Conservation (phyloP, 2,329 filamentous ascomycete species). For the Exutisphaerella laricina region DNA sequence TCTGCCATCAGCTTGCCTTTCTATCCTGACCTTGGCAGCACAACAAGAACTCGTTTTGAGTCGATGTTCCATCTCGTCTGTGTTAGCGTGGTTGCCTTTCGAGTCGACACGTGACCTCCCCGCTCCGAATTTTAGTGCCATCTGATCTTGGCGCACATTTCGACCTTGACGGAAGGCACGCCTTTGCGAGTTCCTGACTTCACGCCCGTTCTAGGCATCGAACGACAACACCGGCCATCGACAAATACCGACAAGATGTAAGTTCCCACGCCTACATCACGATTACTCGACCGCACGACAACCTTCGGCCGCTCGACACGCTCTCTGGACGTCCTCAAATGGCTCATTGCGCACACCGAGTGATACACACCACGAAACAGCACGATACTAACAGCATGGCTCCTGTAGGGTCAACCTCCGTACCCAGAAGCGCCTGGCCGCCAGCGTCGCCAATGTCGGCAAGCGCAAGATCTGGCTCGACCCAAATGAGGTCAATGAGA, state of each 20-base stretch:
- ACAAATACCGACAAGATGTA: slow-evolving; percentile 11
- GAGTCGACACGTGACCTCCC: no score
- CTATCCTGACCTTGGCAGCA: no score
- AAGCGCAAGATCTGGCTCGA: slow-evolving; percentile 99
- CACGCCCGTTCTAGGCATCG: neutral
- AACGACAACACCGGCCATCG: slow-evolving; percentile 9
- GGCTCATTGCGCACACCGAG: neutral
- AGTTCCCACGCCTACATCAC: slow-evolving; percentile 1
- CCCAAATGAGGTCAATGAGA: slow-evolving; percentile 98
- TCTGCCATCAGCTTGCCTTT: no score
- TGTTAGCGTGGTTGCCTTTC: no score
- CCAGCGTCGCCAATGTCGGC: slow-evolving; percentile 96
- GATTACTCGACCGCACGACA: neutral
- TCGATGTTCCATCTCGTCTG: no score
- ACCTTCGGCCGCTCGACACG: neutral
- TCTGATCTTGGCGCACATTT: no score
- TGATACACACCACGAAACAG: slow-evolving; percentile 2
- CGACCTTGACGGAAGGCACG: no score
- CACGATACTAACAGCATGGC: slow-evolving; percentile 26
- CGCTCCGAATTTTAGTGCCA: no score
- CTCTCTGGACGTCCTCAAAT: neutral
- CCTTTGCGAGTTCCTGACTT: neutral
- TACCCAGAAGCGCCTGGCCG: slow-evolving; percentile 99
- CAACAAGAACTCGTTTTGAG: no score
- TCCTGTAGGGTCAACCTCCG: slow-evolving; percentile 90